Evolutionary conservation across 2,329 filamentous ascomycete species (phyloP).

Genomic region (Leptoxyphium fumago): DNA sequence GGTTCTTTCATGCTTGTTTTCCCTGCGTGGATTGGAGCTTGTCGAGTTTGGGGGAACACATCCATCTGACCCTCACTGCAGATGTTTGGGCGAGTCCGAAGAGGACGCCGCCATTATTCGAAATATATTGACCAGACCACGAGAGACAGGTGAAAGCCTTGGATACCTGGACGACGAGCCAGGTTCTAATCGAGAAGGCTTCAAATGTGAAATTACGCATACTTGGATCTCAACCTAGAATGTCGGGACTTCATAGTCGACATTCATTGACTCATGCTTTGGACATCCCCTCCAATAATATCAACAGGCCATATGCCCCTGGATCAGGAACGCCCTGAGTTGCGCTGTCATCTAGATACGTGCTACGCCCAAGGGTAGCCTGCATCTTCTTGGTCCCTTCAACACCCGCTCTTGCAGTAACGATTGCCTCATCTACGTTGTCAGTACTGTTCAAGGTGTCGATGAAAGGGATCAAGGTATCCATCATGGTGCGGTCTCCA

Average conservation of each 20-base stretch:
- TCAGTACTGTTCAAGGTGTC: conserved; percentile 11
- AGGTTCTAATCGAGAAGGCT: no score
- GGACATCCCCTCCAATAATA: conserved; percentile 20
- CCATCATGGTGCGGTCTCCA: conserved; percentile 23
- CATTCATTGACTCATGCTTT: not conserved
- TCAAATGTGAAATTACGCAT: no score
- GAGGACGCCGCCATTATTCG: conserved; percentile 11
- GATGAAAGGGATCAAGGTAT: conserved; percentile 21
- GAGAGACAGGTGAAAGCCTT: no score
- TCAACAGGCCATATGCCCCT: conserved; percentile 22
- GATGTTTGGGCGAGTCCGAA: conserved; percentile 9
- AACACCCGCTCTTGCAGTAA: conserved; percentile 14
- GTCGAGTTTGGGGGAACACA: conserved; percentile 10
- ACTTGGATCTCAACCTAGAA: no score
- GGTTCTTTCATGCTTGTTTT: conserved; percentile 13
- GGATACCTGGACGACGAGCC: no score
- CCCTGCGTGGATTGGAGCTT: conserved; percentile 12
- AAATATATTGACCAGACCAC: conserved; percentile 11
- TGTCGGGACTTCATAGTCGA: no score
- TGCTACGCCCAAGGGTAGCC: conserved; percentile 20
- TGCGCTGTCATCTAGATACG: conserved; percentile 22
- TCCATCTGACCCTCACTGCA: conserved; percentile 2
- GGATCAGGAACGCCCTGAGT: conserved; percentile 22
- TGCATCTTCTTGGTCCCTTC: conserved; percentile 22
- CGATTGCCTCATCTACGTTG: conserved; percentile 12